Evolutionary conservation across 2,329 filamentous ascomycete genomes (phyloP), one percentile per base, ranked within the genome.

Genomic region (Rhexocercosporidium sp.): DNA sequence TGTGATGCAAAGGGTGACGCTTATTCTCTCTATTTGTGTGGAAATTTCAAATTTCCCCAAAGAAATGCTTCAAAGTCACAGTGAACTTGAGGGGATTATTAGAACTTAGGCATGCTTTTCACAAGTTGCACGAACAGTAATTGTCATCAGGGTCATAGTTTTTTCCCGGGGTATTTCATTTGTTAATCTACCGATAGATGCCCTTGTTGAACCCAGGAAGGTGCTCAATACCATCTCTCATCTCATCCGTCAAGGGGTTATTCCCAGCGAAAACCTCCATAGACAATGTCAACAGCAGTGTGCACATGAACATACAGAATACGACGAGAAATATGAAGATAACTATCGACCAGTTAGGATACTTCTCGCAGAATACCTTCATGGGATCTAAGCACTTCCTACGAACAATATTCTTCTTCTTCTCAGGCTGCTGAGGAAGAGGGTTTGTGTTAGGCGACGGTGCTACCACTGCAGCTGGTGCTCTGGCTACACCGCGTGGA

Each of bases 171-270:
- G 4, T 37, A 11, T 37, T 47, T 47, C n/a, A 20, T n/a, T 47
- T 25, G 1, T 20, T 4, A 47, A 11, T 25, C 20, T 22, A 47
- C n/a, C 29, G 46, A 51, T 62, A 51, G 14, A 49, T 39, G 16
- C 46, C 59, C 18, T 18, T 12, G 3, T 47, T 49, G 14, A 53
- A 62, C 27, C 59, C 59, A 22, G 59, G 59, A 14, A 62, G 5
- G 3, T 62, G 9, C 27, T 51, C 46, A 49, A 62, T 53, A 4
- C 2, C 59, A 41, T 62, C 46, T 53, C 44, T 20, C 27, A 62
- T 31, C 59, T 53, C 59, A 12, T 62, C 59, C n/a, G 59, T 62
- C 59, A 62, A 53, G 1, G 59, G 59, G 14, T 22, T 22, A 25
- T 29, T 18, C 8, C 20, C 22, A 9, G 14, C n/a, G 20, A 39